These are phyloP conservation scores for Solanum tarapatanum DNA, from an alignment of 257 asterid species.

Conservation along the genomic window DNA sequence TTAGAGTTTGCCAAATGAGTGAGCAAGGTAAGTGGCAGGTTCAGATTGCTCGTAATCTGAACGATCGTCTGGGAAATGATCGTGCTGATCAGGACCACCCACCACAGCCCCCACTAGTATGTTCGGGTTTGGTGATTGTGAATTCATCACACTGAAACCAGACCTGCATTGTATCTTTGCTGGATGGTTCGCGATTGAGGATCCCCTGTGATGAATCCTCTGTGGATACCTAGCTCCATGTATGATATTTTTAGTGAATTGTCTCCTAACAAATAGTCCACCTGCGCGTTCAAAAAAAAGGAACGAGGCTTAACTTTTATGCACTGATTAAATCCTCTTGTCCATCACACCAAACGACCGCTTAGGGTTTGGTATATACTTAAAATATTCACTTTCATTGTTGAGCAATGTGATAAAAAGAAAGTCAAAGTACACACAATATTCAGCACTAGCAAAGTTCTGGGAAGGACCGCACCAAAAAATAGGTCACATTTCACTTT, in stretches of 20 bases:
- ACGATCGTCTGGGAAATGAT: conserved; percentile 74
- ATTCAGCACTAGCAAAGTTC: no score
- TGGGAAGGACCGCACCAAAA: no score
- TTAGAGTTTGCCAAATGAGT: conserved; percentile 82
- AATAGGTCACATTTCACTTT: no score
- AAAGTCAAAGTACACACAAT: no score
- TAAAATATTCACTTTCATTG: no score
- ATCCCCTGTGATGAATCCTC: conserved; percentile 92
- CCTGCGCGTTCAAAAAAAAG: conserved; percentile 19
- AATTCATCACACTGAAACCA: conserved; percentile 52
- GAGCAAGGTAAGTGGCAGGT: conserved; percentile 89
- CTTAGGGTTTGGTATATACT: no score
- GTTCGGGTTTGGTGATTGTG: conserved; percentile 71
- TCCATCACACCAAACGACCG: no score
- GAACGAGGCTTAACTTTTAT: not conserved
- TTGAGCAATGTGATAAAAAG: no score
- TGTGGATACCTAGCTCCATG: conserved; percentile 66
- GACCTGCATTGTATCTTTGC: conserved; percentile 61
- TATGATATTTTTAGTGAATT: conserved; percentile 81
- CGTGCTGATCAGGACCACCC: conserved; percentile 81
- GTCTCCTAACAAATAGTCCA: conserved; percentile 82
- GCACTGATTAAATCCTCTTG: not conserved
- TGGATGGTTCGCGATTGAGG: conserved; percentile 47
- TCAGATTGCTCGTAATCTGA: conserved; percentile 91
- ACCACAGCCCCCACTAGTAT: conserved; percentile 63